Evolutionary conservation across 345 rosid genomes (phyloP).

Genomic region (Zanthoxylum bungeanum): DNA sequence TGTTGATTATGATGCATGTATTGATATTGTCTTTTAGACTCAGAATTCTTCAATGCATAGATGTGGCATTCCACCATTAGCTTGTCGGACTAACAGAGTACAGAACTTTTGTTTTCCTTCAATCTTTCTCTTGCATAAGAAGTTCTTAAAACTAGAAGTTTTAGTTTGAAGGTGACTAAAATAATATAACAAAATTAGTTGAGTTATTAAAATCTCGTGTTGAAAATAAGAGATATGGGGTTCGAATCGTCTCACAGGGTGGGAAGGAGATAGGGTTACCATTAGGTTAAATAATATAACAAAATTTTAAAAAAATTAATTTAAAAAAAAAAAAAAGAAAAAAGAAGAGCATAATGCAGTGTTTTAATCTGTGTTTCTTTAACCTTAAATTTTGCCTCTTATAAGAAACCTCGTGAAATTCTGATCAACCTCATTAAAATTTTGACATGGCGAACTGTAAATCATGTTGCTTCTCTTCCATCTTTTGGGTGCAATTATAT

Average conservation of each 20-base stretch:
- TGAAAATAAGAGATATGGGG: no score
- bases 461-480: neutral
- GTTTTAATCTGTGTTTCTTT: neutral
- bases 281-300: no score
- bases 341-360: neutral
- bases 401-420: neutral
- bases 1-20: neutral
- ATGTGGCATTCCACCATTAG: neutral
- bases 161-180: neutral
- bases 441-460: neutral
- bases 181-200: no score
- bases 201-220: no score
- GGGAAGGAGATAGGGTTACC: no score
- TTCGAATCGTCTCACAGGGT: no score
- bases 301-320: no score
- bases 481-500: neutral
- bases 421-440: neutral
- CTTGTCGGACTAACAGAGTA: neutral
- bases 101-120: neutral
- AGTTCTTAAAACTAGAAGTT: neutral
- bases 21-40: neutral
- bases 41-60: neutral
- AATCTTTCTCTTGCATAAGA: neutral
- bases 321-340: no score
- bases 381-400: neutral